A percentile compares a stretch with the other conserved stretches of the same genome.
phyloP scores from a whole-genome alignment of 129 eudicot genomes.

The Centaurea solstitialis region DNA sequence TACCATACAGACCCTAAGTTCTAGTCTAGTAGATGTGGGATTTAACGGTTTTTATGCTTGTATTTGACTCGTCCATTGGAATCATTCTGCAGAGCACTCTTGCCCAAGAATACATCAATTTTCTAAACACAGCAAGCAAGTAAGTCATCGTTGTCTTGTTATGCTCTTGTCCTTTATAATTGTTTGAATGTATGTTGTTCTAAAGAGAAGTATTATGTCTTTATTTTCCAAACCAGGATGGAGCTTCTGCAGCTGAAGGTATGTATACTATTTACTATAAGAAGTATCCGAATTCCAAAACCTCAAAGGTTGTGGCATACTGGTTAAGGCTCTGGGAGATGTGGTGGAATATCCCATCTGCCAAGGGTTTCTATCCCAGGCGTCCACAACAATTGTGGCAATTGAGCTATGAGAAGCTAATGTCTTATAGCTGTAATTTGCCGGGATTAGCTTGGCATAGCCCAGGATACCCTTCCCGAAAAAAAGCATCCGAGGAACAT shows the following conservation, averaged over 20 bases:
- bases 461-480: no score
- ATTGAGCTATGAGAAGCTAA: no score
- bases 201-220: conserved; percentile 4
- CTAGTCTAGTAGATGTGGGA: neutral
- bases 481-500: neutral
- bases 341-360: no score
- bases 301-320: no score
- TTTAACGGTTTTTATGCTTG: neutral
- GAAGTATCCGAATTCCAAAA: neutral
- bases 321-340: no score
- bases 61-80: neutral
- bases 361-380: no score
- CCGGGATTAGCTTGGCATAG: no score
- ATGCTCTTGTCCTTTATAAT: neutral
- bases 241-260: conserved; percentile 86
- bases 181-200: neutral
- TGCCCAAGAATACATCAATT: conserved; percentile 72
- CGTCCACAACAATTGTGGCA: no score
- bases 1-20: neutral
- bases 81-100: conserved; percentile 54
- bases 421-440: no score
- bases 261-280: neutral
- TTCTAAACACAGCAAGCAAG: conserved; percentile 75
- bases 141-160: conserved; percentile 17
- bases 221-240: conserved; percentile 45